These are phyloP conservation scores for Cyberlindnera maritima DNA, from an alignment of 805 yeast species.

Conservation along the genomic window DNA sequence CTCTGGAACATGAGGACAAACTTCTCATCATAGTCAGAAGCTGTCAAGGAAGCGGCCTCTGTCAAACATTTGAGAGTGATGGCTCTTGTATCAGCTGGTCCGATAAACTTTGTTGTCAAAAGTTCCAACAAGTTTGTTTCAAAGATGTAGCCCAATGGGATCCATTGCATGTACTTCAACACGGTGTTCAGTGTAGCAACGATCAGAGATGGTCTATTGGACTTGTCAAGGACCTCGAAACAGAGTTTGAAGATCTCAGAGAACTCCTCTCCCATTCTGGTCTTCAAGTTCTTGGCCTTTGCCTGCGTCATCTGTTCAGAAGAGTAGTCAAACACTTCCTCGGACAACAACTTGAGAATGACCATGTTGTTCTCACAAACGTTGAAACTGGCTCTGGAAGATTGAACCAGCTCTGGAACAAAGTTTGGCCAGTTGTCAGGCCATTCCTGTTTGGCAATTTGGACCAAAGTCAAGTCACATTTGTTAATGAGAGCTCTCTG, in stretches of 20 bases:
- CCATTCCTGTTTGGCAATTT: slow-evolving; percentile 97
- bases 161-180: slow-evolving; percentile 89
- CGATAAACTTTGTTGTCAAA: slow-evolving; percentile 72
- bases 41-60: slow-evolving; percentile 73
- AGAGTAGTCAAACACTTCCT: slow-evolving; percentile 95
- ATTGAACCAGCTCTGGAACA: slow-evolving; percentile 85
- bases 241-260: slow-evolving; percentile 92
- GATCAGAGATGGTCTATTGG: slow-evolving; percentile 78
- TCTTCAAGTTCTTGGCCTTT: slow-evolving; percentile 78
- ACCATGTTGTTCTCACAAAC: slow-evolving; percentile 98
- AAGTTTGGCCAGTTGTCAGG: slow-evolving; percentile 98
- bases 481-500: slow-evolving; percentile 87
- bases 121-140: slow-evolving; percentile 78
- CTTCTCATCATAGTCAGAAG: slow-evolving; percentile 53
- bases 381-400: slow-evolving; percentile 80
- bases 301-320: slow-evolving; percentile 97
- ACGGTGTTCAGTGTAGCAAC: slow-evolving; percentile 81
- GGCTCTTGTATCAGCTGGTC: slow-evolving; percentile 76
- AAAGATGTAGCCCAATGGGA: slow-evolving; percentile 85
- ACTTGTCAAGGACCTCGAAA: slow-evolving; percentile 87
- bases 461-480: slow-evolving; percentile 90
- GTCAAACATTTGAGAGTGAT: slow-evolving; percentile 88
- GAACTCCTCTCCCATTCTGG: slow-evolving; percentile 84
- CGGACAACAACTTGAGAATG: slow-evolving; percentile 82
- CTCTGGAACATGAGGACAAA: slow-evolving; percentile 68